Percentiles rank a stretch among this genome's conserved stretches.
These are phyloP conservation scores for Hyaloperonospora arabidopsidis DNA, from an alignment of 352 stramenopile species.

Conservation along the genomic window DNA sequence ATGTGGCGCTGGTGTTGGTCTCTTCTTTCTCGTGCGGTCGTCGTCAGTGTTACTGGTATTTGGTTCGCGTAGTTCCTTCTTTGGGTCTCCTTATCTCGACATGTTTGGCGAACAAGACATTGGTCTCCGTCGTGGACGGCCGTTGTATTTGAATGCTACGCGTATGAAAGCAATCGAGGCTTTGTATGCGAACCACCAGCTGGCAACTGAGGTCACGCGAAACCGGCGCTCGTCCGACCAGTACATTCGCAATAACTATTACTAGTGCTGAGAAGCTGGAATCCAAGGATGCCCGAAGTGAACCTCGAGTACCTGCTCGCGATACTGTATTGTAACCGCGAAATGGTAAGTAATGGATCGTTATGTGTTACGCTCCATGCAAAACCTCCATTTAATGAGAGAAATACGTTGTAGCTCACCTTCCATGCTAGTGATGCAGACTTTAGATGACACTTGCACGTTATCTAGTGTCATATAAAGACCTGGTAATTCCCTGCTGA, in stretches of 20 bases:
- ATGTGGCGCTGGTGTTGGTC: slow-evolving; percentile 59
- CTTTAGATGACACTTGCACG: no score
- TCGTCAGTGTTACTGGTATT: slow-evolving; percentile 73
- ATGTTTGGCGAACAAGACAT: slow-evolving; percentile 87
- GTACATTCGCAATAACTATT: slow-evolving; percentile 84
- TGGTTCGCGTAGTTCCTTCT: slow-evolving; percentile 70
- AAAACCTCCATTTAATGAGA: no score
- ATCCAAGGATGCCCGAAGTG: no score
- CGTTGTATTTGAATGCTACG: slow-evolving; percentile 66
- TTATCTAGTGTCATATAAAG: no score
- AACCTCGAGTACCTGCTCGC: no score
- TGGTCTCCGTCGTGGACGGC: slow-evolving; percentile 65
- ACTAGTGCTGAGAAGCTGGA: slow-evolving; percentile 25
- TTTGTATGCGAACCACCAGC: slow-evolving; percentile 69
- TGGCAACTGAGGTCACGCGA: slow-evolving; percentile 72
- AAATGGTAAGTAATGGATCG: no score
- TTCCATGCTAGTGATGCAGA: no score
- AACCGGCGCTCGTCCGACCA: slow-evolving; percentile 81
- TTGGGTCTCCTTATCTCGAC: slow-evolving; percentile 78
- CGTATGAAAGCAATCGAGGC: slow-evolving; percentile 63
- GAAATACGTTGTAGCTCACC: no score
- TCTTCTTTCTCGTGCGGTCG: slow-evolving; percentile 80
- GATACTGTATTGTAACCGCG: no score
- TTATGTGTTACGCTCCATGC: no score
- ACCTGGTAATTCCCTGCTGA: no score